phyloP scores from a whole-genome alignment of 2,329 filamentous ascomycete genomes.

The Ophiostoma sp. region DNA sequence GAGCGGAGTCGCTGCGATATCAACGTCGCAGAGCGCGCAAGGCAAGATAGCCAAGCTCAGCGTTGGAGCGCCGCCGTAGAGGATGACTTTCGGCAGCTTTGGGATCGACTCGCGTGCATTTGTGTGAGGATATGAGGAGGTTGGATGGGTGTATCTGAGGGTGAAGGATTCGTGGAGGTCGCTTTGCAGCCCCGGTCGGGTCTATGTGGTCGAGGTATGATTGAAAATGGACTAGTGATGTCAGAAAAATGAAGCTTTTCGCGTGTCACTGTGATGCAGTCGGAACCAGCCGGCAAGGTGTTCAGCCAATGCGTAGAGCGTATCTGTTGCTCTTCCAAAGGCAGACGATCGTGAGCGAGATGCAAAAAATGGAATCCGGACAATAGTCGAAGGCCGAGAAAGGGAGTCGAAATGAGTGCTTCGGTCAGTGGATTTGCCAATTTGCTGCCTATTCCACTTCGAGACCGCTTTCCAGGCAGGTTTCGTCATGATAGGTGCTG shows the following conservation, averaged over 20 bases:
- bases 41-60: slow-evolving; percentile 16
- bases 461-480: not conserved
- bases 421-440: not conserved
- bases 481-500: slow-evolving; percentile 18
- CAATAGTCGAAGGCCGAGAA: not conserved
- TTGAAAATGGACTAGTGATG: not conserved
- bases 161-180: not conserved
- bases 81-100: slow-evolving; percentile 16
- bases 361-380: not conserved
- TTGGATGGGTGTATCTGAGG: not conserved
- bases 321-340: not conserved
- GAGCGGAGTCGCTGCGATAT: not conserved
- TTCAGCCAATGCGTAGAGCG: not conserved
- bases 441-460: slow-evolving; percentile 19
- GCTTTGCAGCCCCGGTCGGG: not conserved
- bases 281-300: slow-evolving; percentile 5
- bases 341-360: not conserved
- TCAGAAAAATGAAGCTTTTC: slow-evolving; percentile 13
- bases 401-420: not conserved
- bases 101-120: slow-evolving; percentile 15
- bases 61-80: slow-evolving; percentile 11
- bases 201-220: not conserved
- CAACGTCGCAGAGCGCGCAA: not conserved
- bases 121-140: not conserved
- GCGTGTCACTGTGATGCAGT: slow-evolving; percentile 12